Percentiles rank a stretch among this genome's conserved stretches.
These are phyloP conservation scores for Laburnicola sp. DNA, from an alignment of 2,329 filamentous ascomycete genomes.

Conservation along the genomic window DNA sequence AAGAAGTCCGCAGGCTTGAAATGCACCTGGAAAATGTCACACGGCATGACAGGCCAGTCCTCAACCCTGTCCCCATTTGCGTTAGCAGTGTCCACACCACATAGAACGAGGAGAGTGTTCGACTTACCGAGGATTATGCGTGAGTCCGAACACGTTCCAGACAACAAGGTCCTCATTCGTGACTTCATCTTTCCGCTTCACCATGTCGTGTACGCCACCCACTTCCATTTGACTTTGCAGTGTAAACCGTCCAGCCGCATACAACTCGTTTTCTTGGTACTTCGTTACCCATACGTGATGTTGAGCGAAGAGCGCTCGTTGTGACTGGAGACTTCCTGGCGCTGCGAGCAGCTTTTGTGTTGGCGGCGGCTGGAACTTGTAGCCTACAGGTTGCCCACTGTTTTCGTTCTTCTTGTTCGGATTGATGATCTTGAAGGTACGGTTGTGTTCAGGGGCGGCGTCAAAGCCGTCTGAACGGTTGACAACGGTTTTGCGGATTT, in stretches of 20 bases:
- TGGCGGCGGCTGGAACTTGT: constrained; percentile 53
- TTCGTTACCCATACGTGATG: constrained; percentile 60
- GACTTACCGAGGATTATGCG: constrained; percentile 53
- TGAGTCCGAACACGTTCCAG: constrained; percentile 56
- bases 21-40: constrained; percentile 53
- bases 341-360: constrained; percentile 56
- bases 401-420: constrained; percentile 50
- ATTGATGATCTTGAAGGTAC: constrained; percentile 59
- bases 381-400: constrained; percentile 51
- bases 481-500: constrained; percentile 55
- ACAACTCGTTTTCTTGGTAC: constrained; percentile 57
- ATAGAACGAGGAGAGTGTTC: background rate
- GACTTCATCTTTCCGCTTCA: constrained; percentile 48
- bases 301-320: constrained; percentile 54
- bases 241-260: constrained; percentile 54
- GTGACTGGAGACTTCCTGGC: constrained; percentile 49
- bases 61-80: constrained; percentile 35
- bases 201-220: constrained; percentile 51
- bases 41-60: constrained; percentile 57
- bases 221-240: constrained; percentile 50
- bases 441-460: constrained; percentile 58
- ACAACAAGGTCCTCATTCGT: constrained; percentile 54
- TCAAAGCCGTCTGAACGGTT: constrained; percentile 54
- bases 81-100: background rate
- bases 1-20: constrained; percentile 60